These are phyloP conservation scores for Solanum chacoense DNA, from an alignment of 305 asterid species.

Conservation along the genomic window DNA sequence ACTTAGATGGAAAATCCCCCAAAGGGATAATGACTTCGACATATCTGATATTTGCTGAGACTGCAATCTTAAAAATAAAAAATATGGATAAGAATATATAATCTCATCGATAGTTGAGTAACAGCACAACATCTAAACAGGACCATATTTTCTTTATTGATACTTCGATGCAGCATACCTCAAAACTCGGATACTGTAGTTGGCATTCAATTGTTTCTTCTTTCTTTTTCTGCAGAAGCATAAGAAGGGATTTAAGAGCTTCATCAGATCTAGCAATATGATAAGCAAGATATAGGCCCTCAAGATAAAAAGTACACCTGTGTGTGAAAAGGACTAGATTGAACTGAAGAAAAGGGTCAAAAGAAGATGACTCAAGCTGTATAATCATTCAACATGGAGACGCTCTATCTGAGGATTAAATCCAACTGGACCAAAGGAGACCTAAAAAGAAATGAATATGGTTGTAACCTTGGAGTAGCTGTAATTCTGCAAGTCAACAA, in stretches of 20 bases:
- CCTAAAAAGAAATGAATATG: not conserved
- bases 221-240: constrained; percentile 49
- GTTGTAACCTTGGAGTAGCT: constrained; percentile 55
- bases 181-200: constrained; percentile 66
- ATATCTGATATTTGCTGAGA: not conserved
- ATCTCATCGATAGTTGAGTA: not conserved
- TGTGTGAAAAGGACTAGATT: not conserved
- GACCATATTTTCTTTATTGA: not conserved
- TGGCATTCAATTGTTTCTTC: constrained; percentile 58
- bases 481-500: constrained; percentile 89
- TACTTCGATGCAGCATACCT: constrained; percentile 34
- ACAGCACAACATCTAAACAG: not conserved
- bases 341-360: not conserved
- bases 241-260: not conserved
- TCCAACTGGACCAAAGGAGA: not conserved
- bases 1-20: not conserved
- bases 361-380: not conserved
- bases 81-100: not conserved
- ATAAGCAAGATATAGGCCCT: not conserved
- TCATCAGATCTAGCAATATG: not conserved
- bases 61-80: not conserved
- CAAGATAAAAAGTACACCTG: not conserved
- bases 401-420: not conserved
- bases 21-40: not conserved
- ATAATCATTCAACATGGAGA: not conserved